Base-by-base conservation (phyloP, 2,329 filamentous ascomycete species). In the Pseudogymnoascus sp. region DNA sequence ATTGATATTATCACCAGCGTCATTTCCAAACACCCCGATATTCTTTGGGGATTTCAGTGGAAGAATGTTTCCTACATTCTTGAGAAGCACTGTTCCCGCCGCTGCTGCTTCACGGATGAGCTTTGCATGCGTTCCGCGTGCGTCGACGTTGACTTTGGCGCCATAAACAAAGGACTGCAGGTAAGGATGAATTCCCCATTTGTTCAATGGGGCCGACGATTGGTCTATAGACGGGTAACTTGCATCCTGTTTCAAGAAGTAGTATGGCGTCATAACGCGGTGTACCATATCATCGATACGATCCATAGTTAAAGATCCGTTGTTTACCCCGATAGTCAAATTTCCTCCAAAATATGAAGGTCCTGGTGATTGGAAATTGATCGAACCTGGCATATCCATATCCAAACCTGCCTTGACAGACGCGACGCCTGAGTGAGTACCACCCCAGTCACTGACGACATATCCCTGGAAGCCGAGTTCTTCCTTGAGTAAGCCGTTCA, bases 11-110 rank as follows among this genome's bases (percentile, higher is more conserved):
- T 77, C 75, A 11, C 73, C 74, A 33, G 79, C 78, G 66, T 79
- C 77, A 62, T 79, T 79, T 1, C 80, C 80, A 63, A 82, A 80
- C 1, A 83, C 72, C 1, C 74, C 76, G 56, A 82, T 77, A 33
- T 75, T 77, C 56, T 72, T 75, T 5, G 77, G 77, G 6, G 72
- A 72, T 25, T 77, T 77, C 3, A 85, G 72, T 0, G 83, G 83
- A 1, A 85, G 74, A 1, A 79, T 71, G 7, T 75, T 73, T 63
- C 78, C 76, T 1, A 68, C 70, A 63, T 85, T 85, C 75, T 89
- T 89, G 23, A 89, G 76, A 21, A 89, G 72, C 0, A 87, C 83
- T 5, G 79, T 84, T n/a, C 81, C 85, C 73, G 85, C 84, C 5
- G 78, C 80, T n/a, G 81, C 86, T 60, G 87, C 78, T 65, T 79